Percentiles rank a stretch among this genome's conserved stretches.
Conservation (phyloP, 257 asterid genomes). For the Parsonsia alboflavescens region DNA sequence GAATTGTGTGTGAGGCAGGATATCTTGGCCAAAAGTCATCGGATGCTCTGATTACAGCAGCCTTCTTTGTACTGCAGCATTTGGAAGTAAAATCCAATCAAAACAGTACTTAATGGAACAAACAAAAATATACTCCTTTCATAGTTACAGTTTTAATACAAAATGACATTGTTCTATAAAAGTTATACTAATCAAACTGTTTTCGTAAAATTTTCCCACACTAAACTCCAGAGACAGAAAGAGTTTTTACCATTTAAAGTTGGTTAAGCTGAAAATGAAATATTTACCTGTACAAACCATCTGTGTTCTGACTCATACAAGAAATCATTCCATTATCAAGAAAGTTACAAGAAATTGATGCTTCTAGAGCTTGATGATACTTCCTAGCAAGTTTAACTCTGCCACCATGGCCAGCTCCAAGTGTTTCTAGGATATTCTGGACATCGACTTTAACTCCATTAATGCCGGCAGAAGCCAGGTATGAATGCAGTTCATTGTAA, state of each 20-base stretch:
- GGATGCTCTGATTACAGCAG: constrained; percentile 80
- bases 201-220: no score
- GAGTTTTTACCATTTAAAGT: background rate
- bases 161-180: no score
- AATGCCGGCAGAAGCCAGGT: constrained; percentile 71
- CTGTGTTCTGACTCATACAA: constrained; percentile 94
- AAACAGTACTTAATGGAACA: background rate
- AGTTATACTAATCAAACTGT: no score
- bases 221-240: no score
- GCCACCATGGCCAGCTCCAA: constrained; percentile 90
- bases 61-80: constrained; percentile 50
- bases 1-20: constrained; percentile 94
- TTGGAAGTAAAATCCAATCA: background rate
- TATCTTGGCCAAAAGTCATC: constrained; percentile 94
- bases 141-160: no score
- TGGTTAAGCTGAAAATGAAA: background rate
- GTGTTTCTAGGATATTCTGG: constrained; percentile 58
- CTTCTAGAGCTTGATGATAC: constrained; percentile 84
- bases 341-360: constrained; percentile 65
- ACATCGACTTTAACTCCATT: constrained; percentile 57
- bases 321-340: constrained; percentile 85
- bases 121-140: no score
- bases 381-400: constrained; percentile 75
- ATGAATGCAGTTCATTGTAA: constrained; percentile 71
- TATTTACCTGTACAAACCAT: constrained; percentile 73